Evolutionary conservation across 2,329 filamentous ascomycete genomes (phyloP).

Genomic region (Nemania abortiva): DNA sequence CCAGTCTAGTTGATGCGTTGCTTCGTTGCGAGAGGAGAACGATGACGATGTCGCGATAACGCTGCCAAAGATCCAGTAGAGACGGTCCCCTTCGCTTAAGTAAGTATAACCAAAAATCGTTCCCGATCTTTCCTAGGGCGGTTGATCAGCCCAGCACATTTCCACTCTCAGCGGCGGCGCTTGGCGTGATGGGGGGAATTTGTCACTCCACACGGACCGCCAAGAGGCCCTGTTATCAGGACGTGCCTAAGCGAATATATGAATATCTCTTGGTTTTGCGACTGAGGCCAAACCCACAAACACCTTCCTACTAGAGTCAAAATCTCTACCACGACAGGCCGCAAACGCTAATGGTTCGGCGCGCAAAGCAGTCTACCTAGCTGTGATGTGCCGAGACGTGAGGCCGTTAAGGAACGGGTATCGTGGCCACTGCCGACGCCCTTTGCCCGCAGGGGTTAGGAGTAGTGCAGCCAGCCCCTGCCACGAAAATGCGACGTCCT

Average conservation of each 20-base stretch:
- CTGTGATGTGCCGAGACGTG: slow-evolving; percentile 17
- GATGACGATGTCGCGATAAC: neutral
- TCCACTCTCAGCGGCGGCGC: slow-evolving; percentile 3
- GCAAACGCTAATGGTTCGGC: slow-evolving; percentile 9
- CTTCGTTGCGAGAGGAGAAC: neutral
- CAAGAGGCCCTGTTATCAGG: slow-evolving; percentile 29
- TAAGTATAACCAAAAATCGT: neutral
- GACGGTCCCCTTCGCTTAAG: slow-evolving; percentile 4
- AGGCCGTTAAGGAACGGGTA: slow-evolving; percentile 4
- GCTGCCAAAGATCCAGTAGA: neutral
- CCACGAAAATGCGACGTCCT: neutral
- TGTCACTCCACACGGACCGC: slow-evolving; percentile 27
- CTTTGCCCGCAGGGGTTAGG: slow-evolving; percentile 16
- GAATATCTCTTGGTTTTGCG: slow-evolving; percentile 8
- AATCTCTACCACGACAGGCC: slow-evolving; percentile 8
- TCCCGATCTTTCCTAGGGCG: neutral
- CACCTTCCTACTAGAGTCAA: slow-evolving; percentile 33
- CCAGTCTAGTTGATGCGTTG: neutral
- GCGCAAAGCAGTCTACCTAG: neutral
- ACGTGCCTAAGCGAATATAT: slow-evolving; percentile 27
- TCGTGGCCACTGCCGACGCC: slow-evolving; percentile 11
- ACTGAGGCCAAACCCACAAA: slow-evolving; percentile 8
- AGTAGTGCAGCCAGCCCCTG: slow-evolving; percentile 1
- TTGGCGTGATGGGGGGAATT: slow-evolving; percentile 30
- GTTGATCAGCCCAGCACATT: neutral